Conservation (phyloP, 345 rosid genomes). For the Hibiscus syriacus region DNA sequence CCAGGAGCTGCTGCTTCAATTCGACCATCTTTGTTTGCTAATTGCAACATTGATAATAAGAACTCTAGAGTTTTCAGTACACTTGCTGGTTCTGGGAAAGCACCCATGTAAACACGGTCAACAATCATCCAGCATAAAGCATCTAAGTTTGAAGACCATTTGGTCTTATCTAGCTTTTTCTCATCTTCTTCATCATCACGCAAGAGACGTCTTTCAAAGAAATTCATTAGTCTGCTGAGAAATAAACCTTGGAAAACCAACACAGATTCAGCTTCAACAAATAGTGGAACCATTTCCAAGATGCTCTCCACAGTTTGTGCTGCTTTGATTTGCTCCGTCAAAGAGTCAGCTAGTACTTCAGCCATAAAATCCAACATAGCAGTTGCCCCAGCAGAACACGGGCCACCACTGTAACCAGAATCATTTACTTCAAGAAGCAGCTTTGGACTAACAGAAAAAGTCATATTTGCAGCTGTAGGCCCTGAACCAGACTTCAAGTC, state of each 20-base stretch:
- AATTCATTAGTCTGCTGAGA: slow-evolving; percentile 88
- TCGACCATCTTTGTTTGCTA: slow-evolving; percentile 95
- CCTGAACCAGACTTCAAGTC: slow-evolving; percentile 60
- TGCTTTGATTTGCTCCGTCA: slow-evolving; percentile 87
- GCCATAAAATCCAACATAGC: slow-evolving; percentile 93
- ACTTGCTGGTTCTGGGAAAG: slow-evolving; percentile 79
- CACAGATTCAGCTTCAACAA: slow-evolving; percentile 84
- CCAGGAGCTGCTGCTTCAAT: slow-evolving; percentile 89
- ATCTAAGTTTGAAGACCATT: slow-evolving; percentile 93
- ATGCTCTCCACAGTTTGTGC: slow-evolving; percentile 67
- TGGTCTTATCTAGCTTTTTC: slow-evolving; percentile 80
- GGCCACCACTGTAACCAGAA: slow-evolving; percentile 95
- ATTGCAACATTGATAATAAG: slow-evolving; percentile 87
- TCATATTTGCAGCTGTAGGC: slow-evolving; percentile 40
- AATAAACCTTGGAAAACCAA: slow-evolving; percentile 91
- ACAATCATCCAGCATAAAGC: slow-evolving; percentile 94
- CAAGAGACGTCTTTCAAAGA: slow-evolving; percentile 88
- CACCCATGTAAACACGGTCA: slow-evolving; percentile 95
- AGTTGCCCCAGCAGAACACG: slow-evolving; percentile 97
- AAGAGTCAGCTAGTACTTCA: slow-evolving; percentile 85
- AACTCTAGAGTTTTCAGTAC: slow-evolving; percentile 84
- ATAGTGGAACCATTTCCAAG: slow-evolving; percentile 81
- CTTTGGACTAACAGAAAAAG: slow-evolving; percentile 55
- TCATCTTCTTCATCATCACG: slow-evolving; percentile 98
- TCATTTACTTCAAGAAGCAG: slow-evolving; percentile 85